Percentiles rank a stretch among this genome's conserved stretches.
phyloP scores from a whole-genome alignment of 2,329 filamentous ascomycete species.

The Colletotrichum tamarilloi region DNA sequence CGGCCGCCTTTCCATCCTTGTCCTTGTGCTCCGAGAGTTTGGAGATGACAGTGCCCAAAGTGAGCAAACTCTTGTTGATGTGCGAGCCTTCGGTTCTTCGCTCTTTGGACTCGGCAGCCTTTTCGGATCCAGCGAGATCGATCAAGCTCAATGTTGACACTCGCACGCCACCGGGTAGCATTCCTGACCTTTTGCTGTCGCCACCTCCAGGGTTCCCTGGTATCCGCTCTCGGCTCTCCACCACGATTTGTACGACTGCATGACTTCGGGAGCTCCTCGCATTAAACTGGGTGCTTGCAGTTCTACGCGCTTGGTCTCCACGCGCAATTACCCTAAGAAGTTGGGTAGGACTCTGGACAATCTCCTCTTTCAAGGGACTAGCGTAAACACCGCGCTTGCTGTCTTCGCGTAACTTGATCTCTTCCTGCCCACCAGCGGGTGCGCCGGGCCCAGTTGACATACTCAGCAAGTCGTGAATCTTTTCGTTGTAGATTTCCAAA shows the following conservation, averaged over 20 bases:
- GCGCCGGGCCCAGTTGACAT: constrained; percentile 71
- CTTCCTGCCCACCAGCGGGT: constrained; percentile 76
- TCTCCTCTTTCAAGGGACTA: constrained; percentile 95
- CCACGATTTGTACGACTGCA: constrained; percentile 97
- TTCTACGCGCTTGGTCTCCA: constrained; percentile 89
- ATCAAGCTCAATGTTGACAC: constrained; percentile 96
- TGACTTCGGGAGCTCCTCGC: constrained; percentile 96
- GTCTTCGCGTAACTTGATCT: constrained; percentile 97
- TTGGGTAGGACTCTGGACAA: constrained; percentile 97
- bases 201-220: constrained; percentile 58
- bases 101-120: constrained; percentile 95
- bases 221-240: constrained; percentile 91
- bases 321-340: constrained; percentile 93
- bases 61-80: constrained; percentile 98
- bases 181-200: constrained; percentile 74
- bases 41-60: constrained; percentile 93
- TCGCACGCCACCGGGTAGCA: constrained; percentile 87
- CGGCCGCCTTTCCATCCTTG: constrained; percentile 76
- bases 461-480: constrained; percentile 91
- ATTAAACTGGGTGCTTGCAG: constrained; percentile 97
- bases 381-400: constrained; percentile 97
- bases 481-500: constrained; percentile 98
- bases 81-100: constrained; percentile 93
- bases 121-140: constrained; percentile 95
- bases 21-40: constrained; percentile 91